Base-by-base conservation (phyloP, 768 basidiomycete genomes). In the Melanogaster broomeanus region DNA sequence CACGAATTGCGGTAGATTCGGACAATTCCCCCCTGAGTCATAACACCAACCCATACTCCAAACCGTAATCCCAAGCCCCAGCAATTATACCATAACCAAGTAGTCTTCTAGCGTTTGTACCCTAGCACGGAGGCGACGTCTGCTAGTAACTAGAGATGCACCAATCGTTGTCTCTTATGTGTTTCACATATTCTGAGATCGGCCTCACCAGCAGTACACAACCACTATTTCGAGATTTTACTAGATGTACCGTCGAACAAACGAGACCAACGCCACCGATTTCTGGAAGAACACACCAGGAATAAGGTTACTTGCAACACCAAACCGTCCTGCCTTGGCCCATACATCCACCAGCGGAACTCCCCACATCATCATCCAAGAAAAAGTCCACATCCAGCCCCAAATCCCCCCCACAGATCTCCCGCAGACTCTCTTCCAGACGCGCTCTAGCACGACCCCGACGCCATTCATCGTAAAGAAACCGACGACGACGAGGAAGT, bases 381-480 rank as follows among this genome's bases (percentile, higher is more conserved):
- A 34, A 45, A 71, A 61, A 6, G 76, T 73, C 86, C 85, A 88
- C 16, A 77, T 28, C 66, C 74, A 66, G 1, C 85, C 85, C 3
- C 48, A 25, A 27, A 67, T 52, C 2, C 84, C 86, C 12, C 69
- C 64, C 6, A n/a, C n/a, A n/a, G n/a, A n/a, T n/a, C n/a, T n/a
- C n/a, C n/a, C n/a, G n/a, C n/a, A n/a, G n/a, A n/a, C n/a, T n/a
- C n/a, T n/a, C n/a, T n/a, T n/a, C n/a, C n/a, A n/a, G n/a, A n/a
- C n/a, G n/a, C n/a, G n/a, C n/a, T n/a, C n/a, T n/a, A n/a, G n/a
- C n/a, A n/a, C n/a, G n/a, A n/a, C n/a, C n/a, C n/a, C n/a, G n/a
- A n/a, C n/a, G n/a, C n/a, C n/a, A n/a, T n/a, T n/a, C n/a, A n/a
- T n/a, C n/a, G n/a, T n/a, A n/a, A n/a, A 83, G 61, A 80, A 85